Conservation (phyloP, 768 basidiomycete genomes). For the Royoungia palumana region DNA sequence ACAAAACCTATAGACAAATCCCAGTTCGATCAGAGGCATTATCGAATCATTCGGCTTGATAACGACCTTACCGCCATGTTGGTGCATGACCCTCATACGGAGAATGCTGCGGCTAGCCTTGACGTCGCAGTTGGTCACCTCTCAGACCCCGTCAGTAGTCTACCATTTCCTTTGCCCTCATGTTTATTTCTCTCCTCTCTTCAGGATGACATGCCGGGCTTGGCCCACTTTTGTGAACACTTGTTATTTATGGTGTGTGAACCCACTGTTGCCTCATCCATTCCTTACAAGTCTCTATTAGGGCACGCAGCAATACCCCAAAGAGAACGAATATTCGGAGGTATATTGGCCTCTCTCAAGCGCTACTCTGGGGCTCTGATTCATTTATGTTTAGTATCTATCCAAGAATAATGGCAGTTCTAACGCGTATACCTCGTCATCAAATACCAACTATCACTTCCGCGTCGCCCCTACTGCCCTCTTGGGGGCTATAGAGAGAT, state of each 20-base stretch:
- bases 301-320: conserved; percentile 82
- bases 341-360: conserved; percentile 34
- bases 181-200: neutral
- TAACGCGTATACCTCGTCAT: conserved; percentile 91
- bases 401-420: conserved; percentile 82
- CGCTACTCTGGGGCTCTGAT: neutral
- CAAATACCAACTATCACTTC: conserved; percentile 90
- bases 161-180: neutral
- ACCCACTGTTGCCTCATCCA: neutral
- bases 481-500: conserved; percentile 68
- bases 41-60: conserved; percentile 75
- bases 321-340: conserved; percentile 93
- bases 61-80: conserved; percentile 89
- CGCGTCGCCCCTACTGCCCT: conserved; percentile 63
- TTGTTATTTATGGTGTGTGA: conserved; percentile 85
- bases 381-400: conserved; percentile 47
- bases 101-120: conserved; percentile 93
- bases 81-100: conserved; percentile 79
- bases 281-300: conserved; percentile 25
- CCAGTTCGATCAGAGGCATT: conserved; percentile 73
- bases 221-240: conserved; percentile 96
- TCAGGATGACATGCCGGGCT: conserved; percentile 84
- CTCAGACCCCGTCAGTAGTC: conserved; percentile 74
- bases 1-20: conserved; percentile 63
- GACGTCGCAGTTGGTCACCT: conserved; percentile 95